phyloP scores from a whole-genome alignment of 2,329 filamentous ascomycete genomes.

The Colletotrichum zoysiae region DNA sequence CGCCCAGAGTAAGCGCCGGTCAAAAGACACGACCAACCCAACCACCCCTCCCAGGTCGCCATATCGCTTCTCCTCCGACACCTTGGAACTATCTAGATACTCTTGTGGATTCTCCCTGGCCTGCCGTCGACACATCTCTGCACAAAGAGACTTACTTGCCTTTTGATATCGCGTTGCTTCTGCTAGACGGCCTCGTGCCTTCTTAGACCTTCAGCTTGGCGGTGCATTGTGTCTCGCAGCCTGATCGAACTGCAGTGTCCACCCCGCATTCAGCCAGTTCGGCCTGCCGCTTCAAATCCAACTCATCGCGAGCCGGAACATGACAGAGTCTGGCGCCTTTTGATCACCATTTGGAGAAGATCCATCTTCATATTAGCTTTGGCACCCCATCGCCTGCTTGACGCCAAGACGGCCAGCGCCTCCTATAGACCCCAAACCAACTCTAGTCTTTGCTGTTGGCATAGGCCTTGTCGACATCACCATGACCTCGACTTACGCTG shows the following conservation, averaged over 20 bases:
- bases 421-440: neutral
- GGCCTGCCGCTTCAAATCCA: constrained; percentile 8
- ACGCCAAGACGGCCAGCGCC: constrained; percentile 1
- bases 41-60: constrained; percentile 12
- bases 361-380: constrained; percentile 13
- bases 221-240: constrained; percentile 2
- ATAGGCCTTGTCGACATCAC: constrained; percentile 44
- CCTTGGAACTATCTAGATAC: constrained; percentile 4
- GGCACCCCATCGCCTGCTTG: constrained; percentile 18
- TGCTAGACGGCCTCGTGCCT: neutral
- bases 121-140: constrained; percentile 15
- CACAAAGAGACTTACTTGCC: constrained; percentile 4
- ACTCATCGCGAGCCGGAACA: constrained; percentile 23
- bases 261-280: constrained; percentile 2
- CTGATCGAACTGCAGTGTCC: neutral
- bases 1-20: constrained; percentile 36
- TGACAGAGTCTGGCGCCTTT: constrained; percentile 24
- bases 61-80: constrained; percentile 22
- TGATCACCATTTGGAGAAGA: constrained; percentile 14
- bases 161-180: constrained; percentile 1
- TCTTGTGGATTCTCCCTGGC: constrained; percentile 27
- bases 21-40: constrained; percentile 33
- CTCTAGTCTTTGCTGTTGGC: neutral
- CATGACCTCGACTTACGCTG: constrained; percentile 61
- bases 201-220: neutral